phyloP scores from a whole-genome alignment of 2,329 filamentous ascomycete species.

The Pseudonectria buxi region DNA sequence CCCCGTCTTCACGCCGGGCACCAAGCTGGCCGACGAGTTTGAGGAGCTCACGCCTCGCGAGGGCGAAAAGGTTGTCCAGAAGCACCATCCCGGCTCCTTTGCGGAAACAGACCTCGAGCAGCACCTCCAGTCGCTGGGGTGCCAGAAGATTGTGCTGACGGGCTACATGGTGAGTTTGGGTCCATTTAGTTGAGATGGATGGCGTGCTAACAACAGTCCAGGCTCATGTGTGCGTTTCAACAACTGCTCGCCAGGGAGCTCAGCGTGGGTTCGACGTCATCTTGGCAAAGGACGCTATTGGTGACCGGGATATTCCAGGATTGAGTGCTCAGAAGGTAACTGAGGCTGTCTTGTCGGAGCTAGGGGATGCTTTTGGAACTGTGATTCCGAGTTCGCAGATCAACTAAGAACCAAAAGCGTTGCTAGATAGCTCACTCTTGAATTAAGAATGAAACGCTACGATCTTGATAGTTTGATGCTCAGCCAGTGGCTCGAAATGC shows the following conservation, averaged over 20 bases:
- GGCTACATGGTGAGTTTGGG: conserved; percentile 47
- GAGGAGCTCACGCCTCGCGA: conserved; percentile 47
- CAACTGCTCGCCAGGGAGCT: conserved; percentile 53
- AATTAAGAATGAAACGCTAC: too few relatives aligned
- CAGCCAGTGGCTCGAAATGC: too few relatives aligned
- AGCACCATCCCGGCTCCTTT: conserved; percentile 54
- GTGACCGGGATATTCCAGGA: conserved; percentile 60
- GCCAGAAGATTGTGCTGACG: conserved; percentile 54
- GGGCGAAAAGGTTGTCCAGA: conserved; percentile 51
- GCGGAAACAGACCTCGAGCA: conserved; percentile 52
- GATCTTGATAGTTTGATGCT: too few relatives aligned
- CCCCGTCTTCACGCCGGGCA: conserved; percentile 59
- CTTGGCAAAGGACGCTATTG: conserved; percentile 54
- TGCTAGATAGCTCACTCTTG: too few relatives aligned
- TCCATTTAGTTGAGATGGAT: neutral
- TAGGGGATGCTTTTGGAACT: conserved; percentile 58
- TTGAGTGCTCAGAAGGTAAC: conserved; percentile 46
- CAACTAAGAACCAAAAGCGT: too few relatives aligned
- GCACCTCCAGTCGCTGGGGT: conserved; percentile 38
- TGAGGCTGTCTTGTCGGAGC: conserved; percentile 47
- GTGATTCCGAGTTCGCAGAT: conserved; percentile 38
- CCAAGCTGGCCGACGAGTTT: conserved; percentile 53
- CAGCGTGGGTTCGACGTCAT: conserved; percentile 59
- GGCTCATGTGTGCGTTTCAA: conserved; percentile 60
- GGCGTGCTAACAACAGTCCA: conserved; percentile 12